Evolutionary conservation across 202 grass and related monocot genomes (phyloP).

Genomic region (Brachypodium distachyon): DNA sequence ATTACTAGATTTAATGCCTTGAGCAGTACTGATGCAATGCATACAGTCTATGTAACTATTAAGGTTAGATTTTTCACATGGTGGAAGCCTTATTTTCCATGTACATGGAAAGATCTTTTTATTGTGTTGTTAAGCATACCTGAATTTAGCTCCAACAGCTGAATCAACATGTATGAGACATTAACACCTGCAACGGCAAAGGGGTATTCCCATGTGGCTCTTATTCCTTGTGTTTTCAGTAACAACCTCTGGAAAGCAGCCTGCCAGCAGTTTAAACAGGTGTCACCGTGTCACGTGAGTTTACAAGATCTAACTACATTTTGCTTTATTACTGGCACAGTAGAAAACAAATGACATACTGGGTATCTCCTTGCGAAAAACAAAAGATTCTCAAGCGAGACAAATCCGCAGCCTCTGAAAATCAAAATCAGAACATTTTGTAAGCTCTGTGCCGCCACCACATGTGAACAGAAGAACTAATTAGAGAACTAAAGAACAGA

Average conservation of each 20-base stretch:
- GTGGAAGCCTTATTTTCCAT: neutral
- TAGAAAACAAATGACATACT: conserved; percentile 31
- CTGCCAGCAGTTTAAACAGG: conserved; percentile 51
- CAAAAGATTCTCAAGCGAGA: conserved; percentile 83
- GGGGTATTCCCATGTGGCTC: conserved; percentile 86
- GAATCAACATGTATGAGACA: conserved; percentile 94
- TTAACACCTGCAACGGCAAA: conserved; percentile 85
- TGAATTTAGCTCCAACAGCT: conserved; percentile 77
- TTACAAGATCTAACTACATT: neutral
- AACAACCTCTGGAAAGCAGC: conserved; percentile 72
- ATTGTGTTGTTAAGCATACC: conserved; percentile 21
- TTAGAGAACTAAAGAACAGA: neutral
- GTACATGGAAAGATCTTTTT: neutral
- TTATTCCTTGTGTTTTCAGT: conserved; percentile 63
- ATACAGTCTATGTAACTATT: conserved; percentile 10
- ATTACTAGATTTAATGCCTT: neutral
- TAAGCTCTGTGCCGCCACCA: neutral
- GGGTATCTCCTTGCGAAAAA: conserved; percentile 72
- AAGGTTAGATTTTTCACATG: neutral
- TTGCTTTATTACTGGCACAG: neutral
- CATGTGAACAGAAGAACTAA: neutral
- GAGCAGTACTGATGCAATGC: conserved; percentile 5
- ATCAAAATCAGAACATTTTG: neutral
- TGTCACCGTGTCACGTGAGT: neutral
- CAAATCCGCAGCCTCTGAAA: conserved; percentile 78